Base-by-base conservation (phyloP, 352 stramenopile genomes). In the Phytophthora multivora region DNA sequence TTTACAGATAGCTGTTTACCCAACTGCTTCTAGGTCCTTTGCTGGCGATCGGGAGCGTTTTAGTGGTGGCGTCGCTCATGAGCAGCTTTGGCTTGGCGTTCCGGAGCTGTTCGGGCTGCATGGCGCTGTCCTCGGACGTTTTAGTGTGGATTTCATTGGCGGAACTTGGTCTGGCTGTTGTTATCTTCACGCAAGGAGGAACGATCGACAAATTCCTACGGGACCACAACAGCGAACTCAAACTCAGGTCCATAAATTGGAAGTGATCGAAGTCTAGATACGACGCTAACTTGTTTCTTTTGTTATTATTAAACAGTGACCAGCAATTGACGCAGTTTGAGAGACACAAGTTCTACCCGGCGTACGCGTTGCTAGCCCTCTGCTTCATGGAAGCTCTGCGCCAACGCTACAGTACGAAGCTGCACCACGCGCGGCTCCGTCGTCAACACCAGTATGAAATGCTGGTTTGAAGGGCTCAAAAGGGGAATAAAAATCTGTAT, bases 331-430 rank as follows among this genome's bases (percentile, higher is more conserved):
- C 64, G 0, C 70, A 73, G 10, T 83, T 89, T 35, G 78, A 91
- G 50, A 45, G 68, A 35, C 83, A 88, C 74, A 91, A 91, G 60
- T 91, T 86, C 52, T 69, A 89, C 18, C 85, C 80, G 11, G 82
- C 80, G 31, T 93, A 91, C 53, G 42, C 82, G n/a, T 59, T 93
- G 58, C 51, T 93, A 5, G 77, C 55, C 0, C 55, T 91, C 9
- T 90, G 88, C 36, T 63, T 63, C 6, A 91, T 93, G 85, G 85
- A 93, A 69, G 67, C 86, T 33, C 41, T 91, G n/a, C 82, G 85
- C 54, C 87, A 88, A 70, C 85, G 83, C 48, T 91, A 85, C 71
- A 91, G 80, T 46, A 83, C 67, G 8, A 80, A 75, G 19, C 66
- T 87, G 30, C 77, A 81, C 36, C 75, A 79, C 31, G 69, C 71